These are phyloP conservation scores for Sugiyamaella boreocaroliniensis DNA, from an alignment of 805 yeast genomes.

Conservation along the genomic window DNA sequence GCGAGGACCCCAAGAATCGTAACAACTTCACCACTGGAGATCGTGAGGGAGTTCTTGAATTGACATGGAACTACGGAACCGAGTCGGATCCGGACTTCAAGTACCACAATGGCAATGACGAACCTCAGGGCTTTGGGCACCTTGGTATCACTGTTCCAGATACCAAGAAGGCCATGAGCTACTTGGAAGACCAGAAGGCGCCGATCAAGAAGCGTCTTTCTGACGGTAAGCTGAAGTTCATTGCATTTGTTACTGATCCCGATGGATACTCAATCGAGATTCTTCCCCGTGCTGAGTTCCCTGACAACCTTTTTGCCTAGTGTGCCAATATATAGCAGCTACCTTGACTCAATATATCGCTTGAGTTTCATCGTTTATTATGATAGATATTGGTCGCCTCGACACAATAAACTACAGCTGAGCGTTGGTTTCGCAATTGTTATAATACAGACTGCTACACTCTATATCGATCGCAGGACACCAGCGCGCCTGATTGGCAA, in stretches of 20 bases:
- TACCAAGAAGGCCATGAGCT: constrained; percentile 44
- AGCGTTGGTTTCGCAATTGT: no score
- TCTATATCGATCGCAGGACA: no score
- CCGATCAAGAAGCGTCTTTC: constrained; percentile 41
- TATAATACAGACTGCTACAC: no score
- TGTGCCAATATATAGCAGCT: no score
- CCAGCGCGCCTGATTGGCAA: background rate
- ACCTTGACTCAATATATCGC: no score
- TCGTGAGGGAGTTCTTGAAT: constrained; percentile 71
- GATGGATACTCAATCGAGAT: constrained; percentile 85
- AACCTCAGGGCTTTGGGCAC: constrained; percentile 82
- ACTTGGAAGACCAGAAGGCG: constrained; percentile 42
- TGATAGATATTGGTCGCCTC: no score
- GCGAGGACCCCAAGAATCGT: constrained; percentile 39
- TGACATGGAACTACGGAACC: constrained; percentile 95
- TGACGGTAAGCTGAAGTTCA: constrained; percentile 46
- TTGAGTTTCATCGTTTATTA: no score
- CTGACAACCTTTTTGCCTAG: constrained; percentile 17
- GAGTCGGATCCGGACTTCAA: constrained; percentile 67
- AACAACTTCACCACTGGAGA: constrained; percentile 33
- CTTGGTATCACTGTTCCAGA: constrained; percentile 67
- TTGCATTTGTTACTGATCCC: constrained; percentile 80
- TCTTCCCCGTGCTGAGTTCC: constrained; percentile 37
- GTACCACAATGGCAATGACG: constrained; percentile 79
- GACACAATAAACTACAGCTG: no score